phyloP scores from a whole-genome alignment of 768 basidiomycete species.

The Russula virescens region DNA sequence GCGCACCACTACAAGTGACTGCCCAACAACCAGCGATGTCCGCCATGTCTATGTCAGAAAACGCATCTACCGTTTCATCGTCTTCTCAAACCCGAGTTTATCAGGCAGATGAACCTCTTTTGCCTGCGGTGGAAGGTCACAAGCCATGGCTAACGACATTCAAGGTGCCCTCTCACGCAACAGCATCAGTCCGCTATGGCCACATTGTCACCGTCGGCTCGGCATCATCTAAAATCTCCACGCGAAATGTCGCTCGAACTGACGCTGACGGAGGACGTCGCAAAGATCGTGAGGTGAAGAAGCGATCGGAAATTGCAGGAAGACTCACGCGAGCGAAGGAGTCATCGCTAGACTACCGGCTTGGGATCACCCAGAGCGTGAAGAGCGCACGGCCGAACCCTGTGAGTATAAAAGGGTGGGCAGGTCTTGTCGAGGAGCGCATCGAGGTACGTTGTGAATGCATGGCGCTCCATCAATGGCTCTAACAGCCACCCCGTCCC shows the following conservation, averaged over 20 bases:
- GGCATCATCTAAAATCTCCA: constrained; percentile 5
- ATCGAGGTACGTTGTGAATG: constrained; percentile 53
- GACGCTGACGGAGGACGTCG: constrained; percentile 37
- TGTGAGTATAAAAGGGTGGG: constrained; percentile 67
- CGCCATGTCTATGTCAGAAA: constrained; percentile 19
- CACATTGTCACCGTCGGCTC: constrained; percentile 30
- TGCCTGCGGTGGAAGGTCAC: constrained; percentile 52
- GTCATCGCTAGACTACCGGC: constrained; percentile 67
- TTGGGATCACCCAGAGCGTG: constrained; percentile 45
- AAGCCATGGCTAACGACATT: constrained; percentile 68
- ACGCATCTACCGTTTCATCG: not conserved
- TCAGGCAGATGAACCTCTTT: constrained; percentile 42
- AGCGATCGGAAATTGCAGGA: constrained; percentile 47
- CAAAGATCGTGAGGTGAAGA: constrained; percentile 46
- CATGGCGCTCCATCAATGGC: not conserved
- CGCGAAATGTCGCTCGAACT: constrained; percentile 8
- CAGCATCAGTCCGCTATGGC: constrained; percentile 49
- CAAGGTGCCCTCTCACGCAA: constrained; percentile 51
- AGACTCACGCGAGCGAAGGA: constrained; percentile 61
- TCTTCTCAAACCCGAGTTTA: constrained; percentile 11
- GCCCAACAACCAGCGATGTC: constrained; percentile 12
- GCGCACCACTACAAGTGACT: constrained; percentile 39
- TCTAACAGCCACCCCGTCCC: not conserved
- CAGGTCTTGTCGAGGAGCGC: constrained; percentile 65
- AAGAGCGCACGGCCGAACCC: constrained; percentile 43